Evolutionary conservation across 805 yeast genomes (phyloP), one percentile per base, ranked within the genome.

Genomic region (Candida takata): DNA sequence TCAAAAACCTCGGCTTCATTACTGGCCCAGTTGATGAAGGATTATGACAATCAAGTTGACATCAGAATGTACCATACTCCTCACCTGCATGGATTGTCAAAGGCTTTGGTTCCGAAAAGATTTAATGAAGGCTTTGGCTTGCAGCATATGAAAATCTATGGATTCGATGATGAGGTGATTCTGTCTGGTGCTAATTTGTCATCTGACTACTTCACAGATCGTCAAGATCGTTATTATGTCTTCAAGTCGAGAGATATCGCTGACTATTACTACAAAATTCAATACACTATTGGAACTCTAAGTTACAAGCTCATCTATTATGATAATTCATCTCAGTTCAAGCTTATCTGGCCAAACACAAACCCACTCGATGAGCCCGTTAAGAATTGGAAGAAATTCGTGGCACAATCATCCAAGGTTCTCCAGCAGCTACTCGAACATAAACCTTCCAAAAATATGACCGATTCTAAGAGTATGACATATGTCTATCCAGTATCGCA

Each of bases 61-160:
- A 63, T 88, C 32, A 64, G 95, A 47, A 70, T 88, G 68, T 92
- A 84, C 58, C 94, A 83, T 49, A 90, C 98, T 0, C 98, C 98
- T 0, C 79, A 80, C 43, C 68, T 84, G 46, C 63, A 70, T 27
- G 95, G 95, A 0, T 52, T 84, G 40, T 70, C 74, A 38, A 77
- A 79, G 51, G 46, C 61, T 8, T 31, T 83, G 29, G 68, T 86
- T 3, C 98, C 98, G 1, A 79, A 72, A 40, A 70, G 98, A 43
- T 67, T 90, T 44, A 87, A 88, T 58, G 98, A 92, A 61, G 88
- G 94, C 4, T 67, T 72, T 48, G 98, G 98, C 0, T 69, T 92
- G 34, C 98, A 92, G 58, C 98, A 92, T 55, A 92, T 92, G 97
- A 92, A 92, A 57, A 70, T 92, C 20, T 92, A 92, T 57, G 98